Conservation (phyloP, 805 yeast species). For the Priceomyces medius region DNA sequence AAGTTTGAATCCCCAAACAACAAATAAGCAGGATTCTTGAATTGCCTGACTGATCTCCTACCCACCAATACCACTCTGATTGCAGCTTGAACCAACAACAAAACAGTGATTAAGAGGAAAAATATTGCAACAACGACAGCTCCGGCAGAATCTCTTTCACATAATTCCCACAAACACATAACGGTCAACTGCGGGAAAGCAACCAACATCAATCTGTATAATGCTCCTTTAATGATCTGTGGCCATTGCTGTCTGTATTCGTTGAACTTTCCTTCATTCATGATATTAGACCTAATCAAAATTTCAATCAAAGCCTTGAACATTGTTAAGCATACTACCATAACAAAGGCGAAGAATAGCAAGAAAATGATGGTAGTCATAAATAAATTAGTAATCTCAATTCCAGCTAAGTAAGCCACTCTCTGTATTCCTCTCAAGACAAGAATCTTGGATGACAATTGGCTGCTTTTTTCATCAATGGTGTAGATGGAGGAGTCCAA, state of each 20-base stretch:
- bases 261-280: constrained; percentile 63
- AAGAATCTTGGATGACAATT: constrained; percentile 65
- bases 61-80: constrained; percentile 74
- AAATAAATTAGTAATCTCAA: constrained; percentile 83
- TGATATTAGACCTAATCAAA: constrained; percentile 53
- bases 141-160: constrained; percentile 80
- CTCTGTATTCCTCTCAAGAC: constrained; percentile 89
- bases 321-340: constrained; percentile 52
- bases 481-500: constrained; percentile 56
- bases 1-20: constrained; percentile 80
- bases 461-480: constrained; percentile 64
- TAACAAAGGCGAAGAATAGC: constrained; percentile 68
- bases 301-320: constrained; percentile 73
- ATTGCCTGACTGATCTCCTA: constrained; percentile 62
- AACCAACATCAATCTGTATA: constrained; percentile 77
- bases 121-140: constrained; percentile 76
- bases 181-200: constrained; percentile 87
- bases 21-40: constrained; percentile 89
- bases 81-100: constrained; percentile 70
- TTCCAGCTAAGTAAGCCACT: constrained; percentile 78
- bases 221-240: constrained; percentile 80
- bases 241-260: constrained; percentile 84
- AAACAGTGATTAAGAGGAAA: constrained; percentile 55
- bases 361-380: constrained; percentile 85
- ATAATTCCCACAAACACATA: constrained; percentile 86